Evolutionary conservation across 1,284 basidiomycete species (phyloP).

Genomic region (Pascua sp.): DNA sequence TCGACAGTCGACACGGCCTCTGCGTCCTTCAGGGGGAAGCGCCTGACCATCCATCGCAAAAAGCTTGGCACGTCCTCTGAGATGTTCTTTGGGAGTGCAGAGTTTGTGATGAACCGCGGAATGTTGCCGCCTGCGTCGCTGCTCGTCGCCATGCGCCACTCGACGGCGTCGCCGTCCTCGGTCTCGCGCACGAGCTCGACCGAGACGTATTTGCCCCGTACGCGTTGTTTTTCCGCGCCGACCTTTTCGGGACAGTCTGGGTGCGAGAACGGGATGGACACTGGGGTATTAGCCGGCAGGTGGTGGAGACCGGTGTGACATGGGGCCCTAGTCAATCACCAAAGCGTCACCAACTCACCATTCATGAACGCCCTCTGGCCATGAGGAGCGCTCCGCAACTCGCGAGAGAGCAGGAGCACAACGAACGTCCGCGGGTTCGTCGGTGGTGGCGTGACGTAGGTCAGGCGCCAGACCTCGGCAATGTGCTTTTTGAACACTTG

Average conservation of each 20-base stretch:
- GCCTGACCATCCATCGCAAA: conserved; percentile 36
- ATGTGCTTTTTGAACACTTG: conserved; percentile 39
- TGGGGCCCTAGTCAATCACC: not conserved
- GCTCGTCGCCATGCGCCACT: conserved; percentile 48
- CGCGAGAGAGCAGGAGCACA: conserved; percentile 37
- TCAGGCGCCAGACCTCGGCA: conserved; percentile 47
- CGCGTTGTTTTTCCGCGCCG: conserved; percentile 38
- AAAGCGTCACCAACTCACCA: conserved; percentile 20
- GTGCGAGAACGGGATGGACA: conserved; percentile 45
- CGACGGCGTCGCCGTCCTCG: conserved; percentile 29
- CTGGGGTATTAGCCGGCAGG: no score
- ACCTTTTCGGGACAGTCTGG: conserved; percentile 38
- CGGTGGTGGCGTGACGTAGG: conserved; percentile 45
- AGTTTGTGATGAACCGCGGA: conserved; percentile 44
- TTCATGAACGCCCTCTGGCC: conserved; percentile 44
- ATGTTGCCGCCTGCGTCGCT: conserved; percentile 48
- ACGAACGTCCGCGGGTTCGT: conserved; percentile 47
- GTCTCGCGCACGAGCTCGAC: conserved; percentile 43
- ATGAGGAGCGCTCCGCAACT: conserved; percentile 26
- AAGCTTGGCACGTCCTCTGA: conserved; percentile 47
- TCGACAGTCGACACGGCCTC: not conserved
- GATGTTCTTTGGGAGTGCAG: conserved; percentile 39
- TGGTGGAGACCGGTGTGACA: no score
- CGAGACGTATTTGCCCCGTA: conserved; percentile 44
- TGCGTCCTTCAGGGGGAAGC: not conserved